A percentile compares a stretch with the other conserved stretches of the same genome.
These are phyloP conservation scores for Colletotrichum truncatum DNA, from an alignment of 2,329 filamentous ascomycete genomes.

Conservation along the genomic window DNA sequence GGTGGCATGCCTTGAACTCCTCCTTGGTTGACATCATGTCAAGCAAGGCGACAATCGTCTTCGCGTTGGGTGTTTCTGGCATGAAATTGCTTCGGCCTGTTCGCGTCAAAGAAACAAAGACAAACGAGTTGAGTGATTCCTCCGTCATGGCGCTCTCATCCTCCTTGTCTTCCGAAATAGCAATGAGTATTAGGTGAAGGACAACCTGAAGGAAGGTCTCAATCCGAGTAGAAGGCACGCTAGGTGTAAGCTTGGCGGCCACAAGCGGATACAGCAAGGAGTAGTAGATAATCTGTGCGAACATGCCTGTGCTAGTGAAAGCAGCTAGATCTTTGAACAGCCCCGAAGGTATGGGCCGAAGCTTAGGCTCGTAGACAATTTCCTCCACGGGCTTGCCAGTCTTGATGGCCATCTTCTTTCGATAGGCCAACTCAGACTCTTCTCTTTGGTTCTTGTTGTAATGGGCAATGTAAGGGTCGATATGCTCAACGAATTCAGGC, in stretches of 20 bases:
- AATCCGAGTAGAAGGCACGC: constrained; percentile 81
- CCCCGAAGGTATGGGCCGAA: constrained; percentile 79
- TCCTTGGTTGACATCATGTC: constrained; percentile 72
- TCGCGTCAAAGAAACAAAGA: constrained; percentile 74
- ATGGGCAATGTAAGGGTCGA: constrained; percentile 95
- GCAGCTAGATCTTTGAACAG: constrained; percentile 79
- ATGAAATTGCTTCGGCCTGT: constrained; percentile 70
- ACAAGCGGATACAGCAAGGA: constrained; percentile 83
- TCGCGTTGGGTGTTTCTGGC: constrained; percentile 62
- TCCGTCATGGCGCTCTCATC: constrained; percentile 60
- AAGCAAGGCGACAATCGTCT: constrained; percentile 72
- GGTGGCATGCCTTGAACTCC: constrained; percentile 82
- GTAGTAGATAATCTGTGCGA: constrained; percentile 90
- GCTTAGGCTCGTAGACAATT: constrained; percentile 89
- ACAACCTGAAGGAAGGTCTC: constrained; percentile 94
- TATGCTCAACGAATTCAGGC: constrained; percentile 82
- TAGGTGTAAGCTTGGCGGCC: constrained; percentile 73
- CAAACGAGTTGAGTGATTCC: constrained; percentile 71
- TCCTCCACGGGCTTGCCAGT: constrained; percentile 83
- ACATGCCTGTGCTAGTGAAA: constrained; percentile 86
- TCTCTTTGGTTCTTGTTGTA: constrained; percentile 98
- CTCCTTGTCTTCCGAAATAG: constrained; percentile 82
- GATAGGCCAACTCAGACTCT: constrained; percentile 91
- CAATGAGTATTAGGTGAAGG: constrained; percentile 86
- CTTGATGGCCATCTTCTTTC: constrained; percentile 86